Conservation (phyloP, 768 basidiomycete species). For the Macrocybe gigantea region DNA sequence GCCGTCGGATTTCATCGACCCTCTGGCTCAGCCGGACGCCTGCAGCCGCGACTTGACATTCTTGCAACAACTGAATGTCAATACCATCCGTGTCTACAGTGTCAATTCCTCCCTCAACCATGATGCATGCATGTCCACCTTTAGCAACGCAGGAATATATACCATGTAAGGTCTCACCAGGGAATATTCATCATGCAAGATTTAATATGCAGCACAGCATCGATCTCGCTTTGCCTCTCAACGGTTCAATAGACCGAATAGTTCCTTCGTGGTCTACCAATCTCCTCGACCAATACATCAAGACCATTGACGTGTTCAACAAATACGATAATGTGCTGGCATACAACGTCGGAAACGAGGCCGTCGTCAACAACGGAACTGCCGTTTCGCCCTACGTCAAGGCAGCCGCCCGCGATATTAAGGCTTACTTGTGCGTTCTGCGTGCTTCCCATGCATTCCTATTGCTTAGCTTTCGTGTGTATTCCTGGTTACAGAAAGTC, state of each 20-base stretch:
- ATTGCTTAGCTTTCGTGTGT: slow-evolving; percentile 5
- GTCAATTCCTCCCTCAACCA: slow-evolving; percentile 82
- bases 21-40: slow-evolving; percentile 57
- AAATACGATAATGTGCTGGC: slow-evolving; percentile 89
- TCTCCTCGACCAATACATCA: slow-evolving; percentile 71
- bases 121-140: slow-evolving; percentile 75
- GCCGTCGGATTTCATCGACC: slow-evolving; percentile 75
- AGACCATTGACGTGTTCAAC: slow-evolving; percentile 72
- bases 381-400: slow-evolving; percentile 76
- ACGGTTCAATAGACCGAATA: slow-evolving; percentile 77
- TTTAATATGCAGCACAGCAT: slow-evolving; percentile 41
- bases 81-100: slow-evolving; percentile 81
- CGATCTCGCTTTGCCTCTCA: slow-evolving; percentile 79
- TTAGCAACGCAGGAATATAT: slow-evolving; percentile 81
- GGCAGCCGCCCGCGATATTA: slow-evolving; percentile 85
- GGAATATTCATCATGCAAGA: neutral
- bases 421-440: slow-evolving; percentile 70
- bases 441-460: neutral
- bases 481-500: slow-evolving; percentile 39
- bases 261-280: slow-evolving; percentile 77
- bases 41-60: slow-evolving; percentile 80
- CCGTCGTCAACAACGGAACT: slow-evolving; percentile 46
- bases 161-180: slow-evolving; percentile 56
- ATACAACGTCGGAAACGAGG: slow-evolving; percentile 90
- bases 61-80: slow-evolving; percentile 71